These are phyloP conservation scores for Dissophora ornata DNA, from an alignment of 192 early-diverging fungal species.

Conservation along the genomic window DNA sequence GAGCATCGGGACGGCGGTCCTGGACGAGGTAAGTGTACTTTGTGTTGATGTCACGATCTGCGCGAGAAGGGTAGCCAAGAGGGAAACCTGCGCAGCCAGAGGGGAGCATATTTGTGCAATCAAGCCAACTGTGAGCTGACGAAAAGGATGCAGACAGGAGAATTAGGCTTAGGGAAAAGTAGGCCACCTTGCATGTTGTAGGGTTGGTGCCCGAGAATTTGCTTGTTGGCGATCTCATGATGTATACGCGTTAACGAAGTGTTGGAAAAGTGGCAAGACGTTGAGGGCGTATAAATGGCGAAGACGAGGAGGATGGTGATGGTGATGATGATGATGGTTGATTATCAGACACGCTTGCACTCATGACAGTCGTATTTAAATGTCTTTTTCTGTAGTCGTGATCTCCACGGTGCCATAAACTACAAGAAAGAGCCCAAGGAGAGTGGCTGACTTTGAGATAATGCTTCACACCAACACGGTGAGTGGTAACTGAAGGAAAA, in stretches of 20 bases:
- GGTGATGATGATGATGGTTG: neutral
- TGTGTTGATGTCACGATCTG: conserved; percentile 39
- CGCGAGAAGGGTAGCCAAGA: conserved; percentile 30
- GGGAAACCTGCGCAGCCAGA: conserved; percentile 33
- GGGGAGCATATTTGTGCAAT: conserved; percentile 30
- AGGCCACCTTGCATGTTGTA: neutral
- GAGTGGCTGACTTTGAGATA: neutral
- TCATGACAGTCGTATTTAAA: neutral
- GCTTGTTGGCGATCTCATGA: neutral
- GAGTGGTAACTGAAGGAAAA: neutral
- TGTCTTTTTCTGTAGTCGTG: neutral
- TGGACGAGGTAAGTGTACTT: conserved; percentile 48
- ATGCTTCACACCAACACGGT: conserved; percentile 20
- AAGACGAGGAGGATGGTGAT: no score
- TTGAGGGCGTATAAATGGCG: no score
- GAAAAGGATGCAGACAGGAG: neutral
- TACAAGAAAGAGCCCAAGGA: neutral
- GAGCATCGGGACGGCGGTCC: conserved; percentile 28
- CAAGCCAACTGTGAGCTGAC: conserved; percentile 39
- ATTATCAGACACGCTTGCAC: no score
- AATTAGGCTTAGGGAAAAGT: conserved; percentile 3
- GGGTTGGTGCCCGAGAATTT: neutral
- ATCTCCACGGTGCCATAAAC: no score
- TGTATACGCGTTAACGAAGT: no score
- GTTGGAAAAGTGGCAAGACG: no score